Evolutionary conservation across 345 rosid genomes (phyloP), one percentile per base, ranked within the genome.

Genomic region (Acer negundo): DNA sequence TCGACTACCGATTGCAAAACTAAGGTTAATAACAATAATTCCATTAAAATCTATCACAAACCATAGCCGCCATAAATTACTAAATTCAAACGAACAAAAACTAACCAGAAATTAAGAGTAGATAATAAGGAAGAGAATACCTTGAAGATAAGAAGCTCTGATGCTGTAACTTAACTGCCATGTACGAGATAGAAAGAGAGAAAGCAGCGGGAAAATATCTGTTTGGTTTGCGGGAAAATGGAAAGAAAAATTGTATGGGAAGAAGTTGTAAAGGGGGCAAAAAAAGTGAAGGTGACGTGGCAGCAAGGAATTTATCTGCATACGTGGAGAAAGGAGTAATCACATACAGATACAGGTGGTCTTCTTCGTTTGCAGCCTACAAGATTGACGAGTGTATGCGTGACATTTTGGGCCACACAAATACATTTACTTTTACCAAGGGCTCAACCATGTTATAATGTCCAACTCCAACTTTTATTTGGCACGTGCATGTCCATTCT

Each of bases 111-210:
- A 55, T 7, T 31, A 47, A 46, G 13, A 20, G 15, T 9, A 49
- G 19, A 4, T 19, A 23, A 44, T 11, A 62, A 74, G 56, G 20
- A 62, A 42, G 19, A 1, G 40, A 68, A 13, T 38, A 90, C 97
- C 97, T 87, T 67, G 88, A 82, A 51, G 90, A 74, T 64, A 85
- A 23, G 82, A 81, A 84, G 83, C 83, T 68, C 42, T 79, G 81
- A 19, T 84, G 84, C 49, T 79, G 87, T 75, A 93, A 70, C 85
- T 86, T 87, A 76, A 87, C 85, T 42, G 86, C 94, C 97, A 91
- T 91, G 73, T 53, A 70, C 19, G 23, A 28, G 68, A 55, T 47
- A 68, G 35, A 40, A 42, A 11, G 22, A 62, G 2, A 3, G 23
- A 28, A 16, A 49, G 44, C 74, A 69, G 82, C 35, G 61, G 79